Evolutionary conservation across 2,329 filamentous ascomycete genomes (phyloP).

Genomic region (Penicillium sp.): DNA sequence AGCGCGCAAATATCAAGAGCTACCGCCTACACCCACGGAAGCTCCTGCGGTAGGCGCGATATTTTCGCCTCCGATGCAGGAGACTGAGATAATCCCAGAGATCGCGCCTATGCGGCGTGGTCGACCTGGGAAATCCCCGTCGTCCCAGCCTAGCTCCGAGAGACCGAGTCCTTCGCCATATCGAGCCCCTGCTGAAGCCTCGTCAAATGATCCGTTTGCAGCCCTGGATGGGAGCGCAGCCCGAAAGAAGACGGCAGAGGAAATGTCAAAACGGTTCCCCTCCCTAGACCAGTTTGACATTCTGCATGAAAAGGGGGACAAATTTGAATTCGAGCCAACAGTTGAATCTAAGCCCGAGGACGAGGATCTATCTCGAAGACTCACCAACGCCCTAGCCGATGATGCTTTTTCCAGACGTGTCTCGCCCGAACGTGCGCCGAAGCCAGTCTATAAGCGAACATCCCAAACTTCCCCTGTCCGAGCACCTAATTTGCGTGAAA

Average conservation of each 20-base stretch:
- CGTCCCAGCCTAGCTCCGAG: slow-evolving; percentile 46
- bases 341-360: slow-evolving; percentile 46
- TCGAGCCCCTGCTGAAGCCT: slow-evolving; percentile 49
- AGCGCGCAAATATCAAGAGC: slow-evolving; percentile 56
- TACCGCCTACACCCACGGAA: slow-evolving; percentile 57
- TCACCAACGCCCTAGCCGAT: slow-evolving; percentile 76
- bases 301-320: slow-evolving; percentile 76
- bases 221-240: slow-evolving; percentile 71
- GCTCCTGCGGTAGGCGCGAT: slow-evolving; percentile 72
- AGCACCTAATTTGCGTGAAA: slow-evolving; percentile 25
- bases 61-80: slow-evolving; percentile 70
- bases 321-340: slow-evolving; percentile 74
- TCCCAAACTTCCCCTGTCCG: slow-evolving; percentile 29
- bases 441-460: slow-evolving; percentile 25
- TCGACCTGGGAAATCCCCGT: slow-evolving; percentile 57
- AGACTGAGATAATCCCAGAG: slow-evolving; percentile 74
- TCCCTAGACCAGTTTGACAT: slow-evolving; percentile 91
- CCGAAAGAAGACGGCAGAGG: slow-evolving; percentile 60
- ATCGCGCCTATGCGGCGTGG: slow-evolving; percentile 93
- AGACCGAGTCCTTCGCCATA: slow-evolving; percentile 68
- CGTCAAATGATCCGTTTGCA: slow-evolving; percentile 80
- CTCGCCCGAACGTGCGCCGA: slow-evolving; percentile 34
- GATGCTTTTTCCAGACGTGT: slow-evolving; percentile 68
- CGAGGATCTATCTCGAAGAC: slow-evolving; percentile 60
- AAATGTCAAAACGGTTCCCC: slow-evolving; percentile 81